These are phyloP conservation scores for Tolypocladium endophyticum DNA, from an alignment of 2,329 filamentous ascomycete species.

Conservation along the genomic window DNA sequence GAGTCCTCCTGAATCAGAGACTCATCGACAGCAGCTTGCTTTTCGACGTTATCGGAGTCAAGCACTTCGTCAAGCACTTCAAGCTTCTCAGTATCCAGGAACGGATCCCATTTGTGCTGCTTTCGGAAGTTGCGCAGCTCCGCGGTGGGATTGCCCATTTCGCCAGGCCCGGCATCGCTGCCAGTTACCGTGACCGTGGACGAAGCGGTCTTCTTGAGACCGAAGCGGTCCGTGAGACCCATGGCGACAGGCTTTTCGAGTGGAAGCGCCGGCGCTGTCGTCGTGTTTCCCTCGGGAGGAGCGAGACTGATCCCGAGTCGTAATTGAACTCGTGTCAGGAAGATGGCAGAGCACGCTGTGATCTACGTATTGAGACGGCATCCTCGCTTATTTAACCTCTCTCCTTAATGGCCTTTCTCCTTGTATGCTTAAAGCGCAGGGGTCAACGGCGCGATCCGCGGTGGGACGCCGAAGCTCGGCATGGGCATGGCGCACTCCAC, in stretches of 20 bases:
- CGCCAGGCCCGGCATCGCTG: slow-evolving; percentile 1
- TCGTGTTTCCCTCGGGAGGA: too few relatives aligned
- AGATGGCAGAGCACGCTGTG: background rate
- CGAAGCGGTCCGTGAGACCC: slow-evolving; percentile 10
- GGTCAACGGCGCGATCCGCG: background rate
- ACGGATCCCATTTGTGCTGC: slow-evolving; percentile 46
- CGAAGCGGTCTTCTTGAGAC: slow-evolving; percentile 5
- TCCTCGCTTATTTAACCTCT: background rate
- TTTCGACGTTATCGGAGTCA: slow-evolving; percentile 30
- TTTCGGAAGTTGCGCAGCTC: slow-evolving; percentile 32
- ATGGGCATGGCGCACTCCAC: background rate
- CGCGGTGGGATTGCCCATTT: slow-evolving; percentile 7
- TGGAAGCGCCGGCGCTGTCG: background rate
- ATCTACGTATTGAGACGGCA: background rate
- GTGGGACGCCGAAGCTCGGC: background rate
- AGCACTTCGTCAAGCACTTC: slow-evolving; percentile 39
- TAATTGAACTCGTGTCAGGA: too few relatives aligned
- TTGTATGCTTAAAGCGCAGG: background rate
- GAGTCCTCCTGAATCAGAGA: slow-evolving; percentile 42
- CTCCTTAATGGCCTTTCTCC: too few relatives aligned
- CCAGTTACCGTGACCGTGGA: slow-evolving; percentile 7
- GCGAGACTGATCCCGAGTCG: too few relatives aligned
- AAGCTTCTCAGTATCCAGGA: slow-evolving; percentile 40
- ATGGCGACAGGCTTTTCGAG: slow-evolving; percentile 4
- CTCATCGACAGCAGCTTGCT: slow-evolving; percentile 32